Evolutionary conservation across 2,329 filamentous ascomycete genomes (phyloP), one percentile per base, ranked within the genome.

Genomic region (Botrytis hyacinthi): DNA sequence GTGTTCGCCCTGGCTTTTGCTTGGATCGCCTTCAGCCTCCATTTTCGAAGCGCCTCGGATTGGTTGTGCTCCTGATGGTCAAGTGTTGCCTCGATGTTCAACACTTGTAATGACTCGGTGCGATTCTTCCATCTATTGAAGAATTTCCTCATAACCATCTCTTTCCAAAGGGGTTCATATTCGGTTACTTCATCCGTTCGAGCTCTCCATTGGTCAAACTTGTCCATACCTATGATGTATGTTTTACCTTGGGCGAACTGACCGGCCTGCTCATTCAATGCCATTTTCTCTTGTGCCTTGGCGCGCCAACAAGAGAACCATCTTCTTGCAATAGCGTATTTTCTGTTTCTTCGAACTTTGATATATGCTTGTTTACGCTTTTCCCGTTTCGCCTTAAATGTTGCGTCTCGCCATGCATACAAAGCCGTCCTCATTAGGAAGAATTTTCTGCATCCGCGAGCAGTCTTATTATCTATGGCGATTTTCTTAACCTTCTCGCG

Each of bases 201-300:
- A 42, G 75, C 77, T 59, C 78, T 77, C 80, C 80, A 82, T 63
- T 77, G 76, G 69, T 81, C 77, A 67, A 81, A 81, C 35, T 77
- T 74, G 35, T 79, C 71, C 76, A 80, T 79, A 37, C 77, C 79
- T 68, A 76, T 70, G 44, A 79, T 76, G 12, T 79, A 73, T 65
- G 71, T 73, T 42, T 76, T 79, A 71, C 78, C 81, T 14, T 76
- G 70, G 32, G 70, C 72, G 16, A 79, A 68, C 35, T 78, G 76
- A 26, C 54, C 16, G 68, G 79, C 80, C 70, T 77, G 78, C 22
- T 78, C 77, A 40, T 82, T 78, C 72, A 77, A 78, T 32, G 77
- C 77, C 35, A 80, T 54, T 22, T 78, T 71, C 51, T 76, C 70
- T 26, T 75, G 74, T 40, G 77, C 75, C 71, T 78, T 66, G 26